Conservation (phyloP, 2,329 filamentous ascomycete genomes). For the Xylariaceae sp. region DNA sequence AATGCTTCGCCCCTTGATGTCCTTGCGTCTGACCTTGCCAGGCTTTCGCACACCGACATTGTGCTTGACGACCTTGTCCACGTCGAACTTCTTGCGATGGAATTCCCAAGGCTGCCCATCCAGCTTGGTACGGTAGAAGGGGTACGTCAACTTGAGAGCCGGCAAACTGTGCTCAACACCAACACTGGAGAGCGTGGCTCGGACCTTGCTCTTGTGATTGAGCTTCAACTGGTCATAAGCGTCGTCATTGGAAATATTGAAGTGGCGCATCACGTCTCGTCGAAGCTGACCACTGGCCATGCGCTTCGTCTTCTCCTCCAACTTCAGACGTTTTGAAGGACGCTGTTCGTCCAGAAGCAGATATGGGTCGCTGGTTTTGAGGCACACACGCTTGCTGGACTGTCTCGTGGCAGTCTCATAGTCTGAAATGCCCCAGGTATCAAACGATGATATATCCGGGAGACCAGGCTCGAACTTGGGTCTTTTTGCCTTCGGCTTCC, state of each 20-base stretch:
- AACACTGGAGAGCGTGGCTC: constrained; percentile 84
- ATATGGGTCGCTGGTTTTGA: constrained; percentile 85
- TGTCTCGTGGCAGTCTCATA: constrained; percentile 68
- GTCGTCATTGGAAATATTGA: constrained; percentile 94
- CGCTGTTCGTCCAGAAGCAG: constrained; percentile 76
- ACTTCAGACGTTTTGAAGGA: constrained; percentile 53
- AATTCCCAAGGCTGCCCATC: constrained; percentile 64
- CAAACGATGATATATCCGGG: constrained; percentile 53
- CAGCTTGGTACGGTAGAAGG: constrained; percentile 88
- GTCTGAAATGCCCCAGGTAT: constrained; percentile 71
- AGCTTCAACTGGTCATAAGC: constrained; percentile 95
- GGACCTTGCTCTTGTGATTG: constrained; percentile 93
- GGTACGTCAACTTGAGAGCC: constrained; percentile 85
- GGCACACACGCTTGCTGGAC: constrained; percentile 69
- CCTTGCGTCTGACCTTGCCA: constrained; percentile 71
- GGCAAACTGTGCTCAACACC: constrained; percentile 94
- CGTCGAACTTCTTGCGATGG: constrained; percentile 62
- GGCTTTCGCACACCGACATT: constrained; percentile 42
- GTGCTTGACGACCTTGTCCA: constrained; percentile 47
- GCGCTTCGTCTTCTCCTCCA: constrained; percentile 55
- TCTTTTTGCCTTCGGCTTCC: constrained; percentile 63
- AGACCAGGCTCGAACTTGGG: constrained; percentile 52
- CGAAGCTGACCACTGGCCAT: constrained; percentile 65
- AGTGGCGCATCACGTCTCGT: constrained; percentile 71
- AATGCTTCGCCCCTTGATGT: constrained; percentile 71